These are phyloP conservation scores for Phanerodontia chrysosporium DNA, from an alignment of 768 basidiomycete genomes.

Conservation along the genomic window DNA sequence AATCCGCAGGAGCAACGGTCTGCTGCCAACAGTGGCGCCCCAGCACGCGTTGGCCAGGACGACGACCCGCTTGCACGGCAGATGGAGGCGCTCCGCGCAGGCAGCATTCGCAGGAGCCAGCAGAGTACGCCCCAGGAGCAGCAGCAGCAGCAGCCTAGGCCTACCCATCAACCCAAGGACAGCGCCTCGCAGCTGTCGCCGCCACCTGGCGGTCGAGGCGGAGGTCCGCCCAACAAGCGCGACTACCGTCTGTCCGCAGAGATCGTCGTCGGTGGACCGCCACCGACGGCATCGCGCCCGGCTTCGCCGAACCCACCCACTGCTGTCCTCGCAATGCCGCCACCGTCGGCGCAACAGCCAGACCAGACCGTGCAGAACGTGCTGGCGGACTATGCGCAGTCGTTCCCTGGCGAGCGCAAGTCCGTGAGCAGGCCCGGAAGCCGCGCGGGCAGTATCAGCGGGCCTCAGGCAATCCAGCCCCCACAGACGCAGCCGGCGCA, in stretches of 20 bases:
- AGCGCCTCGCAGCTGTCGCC: constrained; percentile 32
- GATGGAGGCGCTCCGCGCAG: constrained; percentile 48
- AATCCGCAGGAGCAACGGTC: constrained; percentile 22
- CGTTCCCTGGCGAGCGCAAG: constrained; percentile 81
- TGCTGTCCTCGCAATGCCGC: constrained; percentile 76
- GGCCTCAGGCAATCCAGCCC: constrained; percentile 24
- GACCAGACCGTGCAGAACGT: constrained; percentile 69
- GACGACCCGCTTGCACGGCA: constrained; percentile 64
- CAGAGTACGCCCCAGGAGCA: constrained; percentile 9
- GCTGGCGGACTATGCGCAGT: constrained; percentile 72
- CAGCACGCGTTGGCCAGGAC: constrained; percentile 32
- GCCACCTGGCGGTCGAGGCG: constrained; percentile 27
- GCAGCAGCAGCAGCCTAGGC: constrained; percentile 8
- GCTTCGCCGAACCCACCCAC: constrained; percentile 68
- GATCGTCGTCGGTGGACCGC: constrained; percentile 71
- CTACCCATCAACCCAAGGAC: constrained; percentile 14
- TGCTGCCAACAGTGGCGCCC: too few relatives aligned
- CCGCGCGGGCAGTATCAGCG: constrained; percentile 25
- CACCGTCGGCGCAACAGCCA: constrained; percentile 40
- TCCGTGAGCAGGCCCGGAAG: constrained; percentile 54
- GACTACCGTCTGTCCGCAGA: constrained; percentile 79
- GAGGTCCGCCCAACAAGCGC: constrained; percentile 17
- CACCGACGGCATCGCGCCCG: constrained; percentile 58
- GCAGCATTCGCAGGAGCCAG: constrained; percentile 41
- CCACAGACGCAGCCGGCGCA: constrained; percentile 39